Percentiles rank a stretch among this genome's conserved stretches.
These are phyloP conservation scores for Encephalitozoon romaleae DNA, from an alignment of 371 early-diverging fungal species.

Conservation along the genomic window DNA sequence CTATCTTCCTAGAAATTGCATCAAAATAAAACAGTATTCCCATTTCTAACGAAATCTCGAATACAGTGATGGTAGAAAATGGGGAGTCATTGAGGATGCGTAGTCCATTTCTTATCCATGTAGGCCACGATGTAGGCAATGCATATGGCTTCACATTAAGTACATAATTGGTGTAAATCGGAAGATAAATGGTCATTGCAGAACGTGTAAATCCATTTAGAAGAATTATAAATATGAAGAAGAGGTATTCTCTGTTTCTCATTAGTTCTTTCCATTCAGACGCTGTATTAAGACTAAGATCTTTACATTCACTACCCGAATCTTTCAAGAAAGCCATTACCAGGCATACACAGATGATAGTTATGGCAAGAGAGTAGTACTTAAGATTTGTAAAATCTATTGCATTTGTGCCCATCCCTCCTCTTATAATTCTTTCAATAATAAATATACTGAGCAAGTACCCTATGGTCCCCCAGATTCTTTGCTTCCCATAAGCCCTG, in stretches of 20 bases:
- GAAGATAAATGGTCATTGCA: constrained; percentile 58
- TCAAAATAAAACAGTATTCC: constrained; percentile 53
- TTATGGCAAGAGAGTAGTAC: constrained; percentile 37
- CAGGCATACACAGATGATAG: constrained; percentile 10
- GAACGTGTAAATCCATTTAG: constrained; percentile 61
- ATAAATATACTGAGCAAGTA: constrained; percentile 52
- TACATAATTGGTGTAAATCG: constrained; percentile 50
- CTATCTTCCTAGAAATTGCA: constrained; percentile 38
- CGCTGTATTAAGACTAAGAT: not conserved
- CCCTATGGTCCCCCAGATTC: constrained; percentile 60
- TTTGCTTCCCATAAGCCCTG: constrained; percentile 60
- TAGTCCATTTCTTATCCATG: not conserved
- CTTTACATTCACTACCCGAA: not conserved
- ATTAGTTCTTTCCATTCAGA: constrained; percentile 47
- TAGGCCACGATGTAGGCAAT: constrained; percentile 8
- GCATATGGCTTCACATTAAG: constrained; percentile 51
- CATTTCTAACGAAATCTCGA: constrained; percentile 61
- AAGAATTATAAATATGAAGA: constrained; percentile 62
- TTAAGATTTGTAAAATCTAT: constrained; percentile 45
- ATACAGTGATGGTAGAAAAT: constrained; percentile 52
- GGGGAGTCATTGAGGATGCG: constrained; percentile 50
- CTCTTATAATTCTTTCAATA: constrained; percentile 32
- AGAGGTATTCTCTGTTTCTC: constrained; percentile 55
- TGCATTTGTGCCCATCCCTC: not conserved
- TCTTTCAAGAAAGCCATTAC: constrained; percentile 29